Evolutionary conservation across 2,329 filamentous ascomycete species (phyloP), one percentile per base, ranked within the genome.

Genomic region (Helicocarpus griseus): DNA sequence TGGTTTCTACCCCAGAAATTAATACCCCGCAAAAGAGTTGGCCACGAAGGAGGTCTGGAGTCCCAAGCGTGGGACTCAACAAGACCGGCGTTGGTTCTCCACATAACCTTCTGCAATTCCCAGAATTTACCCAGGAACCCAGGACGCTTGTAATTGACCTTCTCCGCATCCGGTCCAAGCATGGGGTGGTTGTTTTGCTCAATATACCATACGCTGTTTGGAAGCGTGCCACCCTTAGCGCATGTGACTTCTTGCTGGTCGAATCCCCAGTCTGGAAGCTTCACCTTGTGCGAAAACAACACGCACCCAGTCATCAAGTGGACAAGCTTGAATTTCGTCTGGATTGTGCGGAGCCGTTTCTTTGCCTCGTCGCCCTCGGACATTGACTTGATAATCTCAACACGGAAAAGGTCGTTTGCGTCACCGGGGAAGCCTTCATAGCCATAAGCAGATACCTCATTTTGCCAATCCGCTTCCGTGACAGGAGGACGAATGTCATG

Each of bases 211-310:
- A 98, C 73, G 63, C 89, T 95, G 79, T 98, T 98, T 51, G 93
- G 93, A 35, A 96, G 75, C 56, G 89, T 95, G 60, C 89, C 93
- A 45, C 87, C 85, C 60, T 84, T 86, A 6, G 93, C 93, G 65
- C 93, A 98, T 19, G 91, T 97, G n/a, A 98, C 93, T 71, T 98
- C 93, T 69, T 98, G 93, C 69, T 98, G 93, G 69, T 97, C 93
- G 49, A 86, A 98, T 44, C 87, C 93, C 93, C 93, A 98, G 2
- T 95, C 89, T 2, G 93, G 93, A 53, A 98, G 83, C 76, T 98
- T 98, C 67, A 97, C 90, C 75, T 96, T 97, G 78, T 98, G 93
- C 0, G 91, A 97, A 77, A 98, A 98, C 22, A 98, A 78, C 11
- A 85, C 87, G 65, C 93, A 98, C 44, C 91, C 90, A 56, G 89